Conservation (phyloP, 176 grass and related monocot species). For the Elymus sibiricus region DNA sequence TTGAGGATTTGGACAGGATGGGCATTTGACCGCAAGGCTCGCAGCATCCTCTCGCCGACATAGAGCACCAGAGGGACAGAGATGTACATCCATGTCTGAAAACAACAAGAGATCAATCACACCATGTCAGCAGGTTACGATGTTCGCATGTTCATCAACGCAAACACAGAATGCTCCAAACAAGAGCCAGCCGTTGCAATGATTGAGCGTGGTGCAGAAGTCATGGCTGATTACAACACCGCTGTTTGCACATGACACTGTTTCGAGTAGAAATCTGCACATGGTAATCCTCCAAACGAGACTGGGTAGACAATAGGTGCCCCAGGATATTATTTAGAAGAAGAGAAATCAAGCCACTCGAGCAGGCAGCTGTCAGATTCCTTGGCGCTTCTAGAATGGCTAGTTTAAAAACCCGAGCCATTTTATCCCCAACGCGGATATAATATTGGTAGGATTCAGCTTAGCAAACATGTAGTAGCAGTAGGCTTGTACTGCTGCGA, state of each 20-base stretch:
- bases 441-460: neutral
- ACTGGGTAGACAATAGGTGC: neutral
- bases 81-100: conserved; percentile 99
- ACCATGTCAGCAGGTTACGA: neutral
- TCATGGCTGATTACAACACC: neutral
- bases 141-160: neutral
- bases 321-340: neutral
- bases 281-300: conserved; percentile 25
- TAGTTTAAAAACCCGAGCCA: conserved; percentile 9
- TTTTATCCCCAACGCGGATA: neutral
- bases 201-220: conserved; percentile 7
- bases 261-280: conserved; percentile 16
- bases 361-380: conserved; percentile 55
- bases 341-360: neutral
- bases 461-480: neutral
- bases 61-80: conserved; percentile 74
- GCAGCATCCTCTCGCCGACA: conserved; percentile 67
- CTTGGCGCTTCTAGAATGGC: neutral
- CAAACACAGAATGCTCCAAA: neutral
- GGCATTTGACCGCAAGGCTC: conserved; percentile 86
- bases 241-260: conserved; percentile 26
- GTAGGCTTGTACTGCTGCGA: neutral
- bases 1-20: conserved; percentile 86
- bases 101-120: conserved; percentile 5
- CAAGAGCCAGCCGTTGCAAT: conserved; percentile 3